These are phyloP conservation scores for Candida piceae DNA, from an alignment of 805 yeast species.

Conservation along the genomic window DNA sequence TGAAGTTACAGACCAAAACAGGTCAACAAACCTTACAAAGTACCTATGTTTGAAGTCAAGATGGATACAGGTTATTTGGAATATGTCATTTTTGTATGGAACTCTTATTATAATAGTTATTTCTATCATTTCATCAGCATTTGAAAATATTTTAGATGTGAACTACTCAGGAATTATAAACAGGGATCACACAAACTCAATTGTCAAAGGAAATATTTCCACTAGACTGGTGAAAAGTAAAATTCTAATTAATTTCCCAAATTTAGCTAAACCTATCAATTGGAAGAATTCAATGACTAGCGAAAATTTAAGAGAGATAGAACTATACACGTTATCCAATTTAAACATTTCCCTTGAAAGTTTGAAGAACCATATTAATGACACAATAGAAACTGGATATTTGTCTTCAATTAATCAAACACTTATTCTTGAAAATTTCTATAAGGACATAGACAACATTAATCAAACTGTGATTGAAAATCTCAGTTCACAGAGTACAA, in stretches of 20 bases:
- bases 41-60: conserved; percentile 23
- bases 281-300: too few relatives aligned
- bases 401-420: not conserved
- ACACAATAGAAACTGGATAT: conserved; percentile 7
- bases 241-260: too few relatives aligned
- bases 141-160: not conserved
- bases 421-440: conserved; percentile 1
- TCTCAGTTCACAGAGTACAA: too few relatives aligned
- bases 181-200: too few relatives aligned
- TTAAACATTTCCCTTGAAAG: not conserved
- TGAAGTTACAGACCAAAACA: conserved; percentile 18
- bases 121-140: not conserved
- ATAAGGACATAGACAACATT: conserved; percentile 4
- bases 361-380: conserved; percentile 3
- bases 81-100: conserved; percentile 2
- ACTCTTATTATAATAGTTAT: not conserved
- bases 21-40: conserved; percentile 17
- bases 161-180: too few relatives aligned
- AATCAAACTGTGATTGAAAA: conserved; percentile 8
- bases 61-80: conserved; percentile 16
- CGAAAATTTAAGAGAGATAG: too few relatives aligned
- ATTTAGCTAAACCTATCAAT: too few relatives aligned
- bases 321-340: not conserved
- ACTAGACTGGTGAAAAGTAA: too few relatives aligned
- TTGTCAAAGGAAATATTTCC: too few relatives aligned